Evolutionary conservation across 1,139 yeast species (phyloP).

Genomic region (Blastobotrys illinoisensis): DNA sequence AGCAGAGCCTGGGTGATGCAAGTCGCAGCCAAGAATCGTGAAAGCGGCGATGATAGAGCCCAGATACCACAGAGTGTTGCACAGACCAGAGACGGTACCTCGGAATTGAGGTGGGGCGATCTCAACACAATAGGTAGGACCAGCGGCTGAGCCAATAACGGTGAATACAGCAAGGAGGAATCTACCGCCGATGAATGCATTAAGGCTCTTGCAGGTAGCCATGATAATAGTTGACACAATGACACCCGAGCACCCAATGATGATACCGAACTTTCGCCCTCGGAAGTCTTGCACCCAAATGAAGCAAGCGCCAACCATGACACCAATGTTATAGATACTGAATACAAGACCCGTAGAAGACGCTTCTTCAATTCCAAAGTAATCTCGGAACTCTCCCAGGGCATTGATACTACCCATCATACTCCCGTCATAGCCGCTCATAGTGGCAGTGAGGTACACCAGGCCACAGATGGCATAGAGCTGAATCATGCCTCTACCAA

Average conservation of each 20-base stretch:
- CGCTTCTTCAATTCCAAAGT: conserved; percentile 9
- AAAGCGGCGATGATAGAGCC: conserved; percentile 13
- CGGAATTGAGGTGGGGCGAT: conserved; percentile 20
- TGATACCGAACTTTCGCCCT: conserved; percentile 14
- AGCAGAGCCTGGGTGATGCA: conserved; percentile 2
- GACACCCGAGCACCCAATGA: conserved; percentile 13
- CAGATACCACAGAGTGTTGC: conserved; percentile 12
- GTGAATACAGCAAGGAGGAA: conserved; percentile 10
- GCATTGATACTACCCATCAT: conserved; percentile 13
- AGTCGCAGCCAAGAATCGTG: conserved; percentile 8
- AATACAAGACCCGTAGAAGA: conserved; percentile 13
- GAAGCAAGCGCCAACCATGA: conserved; percentile 18
- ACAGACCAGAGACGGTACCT: conserved; percentile 17
- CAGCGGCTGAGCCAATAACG: conserved; percentile 11
- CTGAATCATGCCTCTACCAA: conserved; percentile 11
- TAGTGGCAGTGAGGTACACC: conserved; percentile 13
- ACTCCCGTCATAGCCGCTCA: conserved; percentile 15
- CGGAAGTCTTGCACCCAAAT: conserved; percentile 8
- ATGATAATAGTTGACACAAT: conserved; percentile 14
- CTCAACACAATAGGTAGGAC: conserved; percentile 19
- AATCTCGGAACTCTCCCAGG: conserved; percentile 8
- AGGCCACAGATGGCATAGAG: conserved; percentile 7
- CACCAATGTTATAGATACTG: conserved; percentile 14
- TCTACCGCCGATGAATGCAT: conserved; percentile 13
- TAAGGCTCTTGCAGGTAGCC: conserved; percentile 6